Base-by-base conservation (phyloP, 768 basidiomycete species). In the Austroboletus eburneus region DNA sequence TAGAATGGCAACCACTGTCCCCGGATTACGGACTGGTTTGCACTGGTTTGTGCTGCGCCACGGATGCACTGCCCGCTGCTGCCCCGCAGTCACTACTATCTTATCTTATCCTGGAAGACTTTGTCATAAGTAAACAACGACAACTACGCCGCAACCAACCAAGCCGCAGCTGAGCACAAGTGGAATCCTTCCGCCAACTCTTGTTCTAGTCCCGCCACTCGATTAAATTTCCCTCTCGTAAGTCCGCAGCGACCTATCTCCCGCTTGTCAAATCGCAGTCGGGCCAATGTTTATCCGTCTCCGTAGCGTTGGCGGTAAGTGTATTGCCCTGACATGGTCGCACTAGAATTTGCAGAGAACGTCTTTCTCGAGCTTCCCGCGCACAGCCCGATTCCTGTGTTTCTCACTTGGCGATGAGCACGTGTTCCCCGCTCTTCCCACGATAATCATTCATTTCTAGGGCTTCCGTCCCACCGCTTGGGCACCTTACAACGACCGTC, bases 381-480 rank as follows among this genome's bases (percentile, higher is more conserved):
- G 43, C 45, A 57, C 42, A 39, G 55, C 55, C 46, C 30, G 12
- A 32, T 45, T 53, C 38, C 55, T 35, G 42, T 42, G 40, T 43
- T 39, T 32, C 5, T 6, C 14, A 14, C 25, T 16, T 21, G 35
- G 20, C 12, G 32, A 42, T 21, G 18, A 8, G 12, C 21, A 8
- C 1, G 21, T 23, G 13, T 23, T 41, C 22, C 27, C 30, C 24
- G 36, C 13, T 4, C 7, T 43, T 55, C 45, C 39, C 54, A 43
- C 38, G 30, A 41, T 37, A 32, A 35, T 2, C 12, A 13, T 32
- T 32, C 30, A 18, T 42, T 12, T 39, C 23, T 20, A 46, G 24
- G 48, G 18, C 18, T 22, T 21, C 34, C 27, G 25, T 9, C 21
- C 20, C 16, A 5, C 42, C 35, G 21, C 33, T 27, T 27, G 41